Evolutionary conservation across 192 early-diverging fungal genomes (phyloP), one percentile per base, ranked within the genome.

Genomic region (Entomortierella beljakovae): DNA sequence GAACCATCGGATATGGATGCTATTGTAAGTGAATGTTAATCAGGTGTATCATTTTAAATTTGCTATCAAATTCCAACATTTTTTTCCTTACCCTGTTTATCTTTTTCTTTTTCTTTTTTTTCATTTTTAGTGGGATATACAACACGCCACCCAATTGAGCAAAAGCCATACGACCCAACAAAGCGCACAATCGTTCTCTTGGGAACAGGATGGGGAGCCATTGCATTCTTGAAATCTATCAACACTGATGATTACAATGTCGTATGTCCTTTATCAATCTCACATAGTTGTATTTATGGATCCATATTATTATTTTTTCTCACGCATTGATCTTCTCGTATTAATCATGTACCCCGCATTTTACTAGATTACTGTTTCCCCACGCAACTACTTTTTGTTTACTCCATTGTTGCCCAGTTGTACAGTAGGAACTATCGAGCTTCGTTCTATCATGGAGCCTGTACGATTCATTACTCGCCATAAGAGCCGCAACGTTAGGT

Each of bases 301-400:
- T 8, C 13, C 37, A 13, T 6, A 6, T 6, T 13, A 6, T 38
- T 8, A 6, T 13, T 38, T 57, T 28, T 60, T 29, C 58, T 60
- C 35, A 43, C 58, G 40, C 56, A 7, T 57, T 0, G 25, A 33
- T 38, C 11, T n/a, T n/a, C 25, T 46, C 26, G 28, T 26, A 15
- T 46, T 43, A 16, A 4, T 29, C 49, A 0, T 31, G 15, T 15
- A 46, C 43, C 20, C 2, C 15, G 11, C 43, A 2, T 20, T 28
- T 49, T 61, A 6, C 22, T 61, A 87, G 81, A 72, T 90, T 1
- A 84, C 93, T 2, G 89, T 94, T 13, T 91, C 90, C 25, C 93
- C 94, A 58, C 86, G 93, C 61, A 96, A 95, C 85, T 97, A 96
- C 81, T 97, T 97, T 80, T 83, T 97, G 64, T 90, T 89, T 80